Evolutionary conservation across 2,329 filamentous ascomycete species (phyloP), one percentile per base, ranked within the genome.

Genomic region (Diaporthe velutina): DNA sequence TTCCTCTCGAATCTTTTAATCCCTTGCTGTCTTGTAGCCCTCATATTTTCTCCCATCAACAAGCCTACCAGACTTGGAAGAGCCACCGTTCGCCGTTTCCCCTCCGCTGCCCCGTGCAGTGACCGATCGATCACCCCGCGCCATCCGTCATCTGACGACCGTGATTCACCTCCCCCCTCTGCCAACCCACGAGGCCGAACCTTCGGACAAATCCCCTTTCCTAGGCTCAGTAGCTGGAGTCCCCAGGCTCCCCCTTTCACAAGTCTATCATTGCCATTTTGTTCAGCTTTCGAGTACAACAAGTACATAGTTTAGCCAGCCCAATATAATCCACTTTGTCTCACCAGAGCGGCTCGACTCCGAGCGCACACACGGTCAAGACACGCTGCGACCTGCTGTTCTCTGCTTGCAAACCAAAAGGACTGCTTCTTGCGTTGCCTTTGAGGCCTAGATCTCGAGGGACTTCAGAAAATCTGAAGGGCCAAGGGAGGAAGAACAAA

Each of bases 241-340:
- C 57, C 40, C 45, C 45, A 64, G 57, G 30, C 35, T 64, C 28
- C 33, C 25, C 35, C 42, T 33, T 54, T 30, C n/a, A 48, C 40
- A 71, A 57, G 68, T 50, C 55, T 71, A 54, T 71, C 38, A 52
- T 60, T 71, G 70, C 45, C 70, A 61, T 40, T 61, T 50, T 50
- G 17, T 52, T 71, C 70, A 72, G 55, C 57, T 64, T 54, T 64
- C 57, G 57, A 54, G 70, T 72, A 72, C 70, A 72, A 25, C 80
- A 83, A 84, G 82, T 87, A 86, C 81, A 84, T 84, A 87, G 85
- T 83, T 83, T 87, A 88, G 84, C 84, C 83, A 87, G 87, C 84
- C 84, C 83, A 88, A 88, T 86, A 86, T 82, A 87, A 85, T 83
- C 88, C 83, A 85, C 86, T 83, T 79, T 81, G 77, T 76, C 73